These are phyloP conservation scores for Colletotrichum orbiculare DNA, from an alignment of 2,329 filamentous ascomycete genomes.

Conservation along the genomic window DNA sequence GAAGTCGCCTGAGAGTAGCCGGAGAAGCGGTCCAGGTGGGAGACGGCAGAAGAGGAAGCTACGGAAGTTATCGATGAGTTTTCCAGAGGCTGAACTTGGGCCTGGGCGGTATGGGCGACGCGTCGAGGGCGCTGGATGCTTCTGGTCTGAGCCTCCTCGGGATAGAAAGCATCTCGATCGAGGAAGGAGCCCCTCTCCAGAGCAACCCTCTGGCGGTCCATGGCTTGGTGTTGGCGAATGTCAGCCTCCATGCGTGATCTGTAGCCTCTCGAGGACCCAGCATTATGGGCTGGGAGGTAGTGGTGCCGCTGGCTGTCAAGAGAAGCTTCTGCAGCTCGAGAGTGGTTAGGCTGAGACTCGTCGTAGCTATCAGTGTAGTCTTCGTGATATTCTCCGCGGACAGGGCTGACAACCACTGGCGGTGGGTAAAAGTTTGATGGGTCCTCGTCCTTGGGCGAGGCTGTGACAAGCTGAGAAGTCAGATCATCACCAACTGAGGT, in stretches of 20 bases:
- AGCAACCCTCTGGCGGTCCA: background rate
- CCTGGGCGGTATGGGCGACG: background rate
- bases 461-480: too few relatives aligned
- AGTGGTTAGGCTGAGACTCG: background rate
- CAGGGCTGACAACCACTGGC: too few relatives aligned
- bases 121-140: background rate
- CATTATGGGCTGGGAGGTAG: conserved; percentile 10
- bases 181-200: background rate
- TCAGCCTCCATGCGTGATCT: conserved; percentile 10
- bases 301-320: background rate
- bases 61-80: conserved; percentile 4
- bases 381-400: too few relatives aligned
- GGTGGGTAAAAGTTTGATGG: too few relatives aligned
- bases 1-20: background rate
- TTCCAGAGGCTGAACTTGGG: background rate
- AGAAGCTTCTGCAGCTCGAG: conserved; percentile 9
- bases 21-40: conserved; percentile 10
- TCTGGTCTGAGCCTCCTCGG: background rate
- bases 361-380: conserved; percentile 3
- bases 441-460: too few relatives aligned
- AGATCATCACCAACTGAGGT: too few relatives aligned
- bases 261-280: background rate
- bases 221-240: background rate
- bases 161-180: background rate
- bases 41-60: background rate